Conservation (phyloP, 345 rosid species). For the Sapria himalayana region DNA sequence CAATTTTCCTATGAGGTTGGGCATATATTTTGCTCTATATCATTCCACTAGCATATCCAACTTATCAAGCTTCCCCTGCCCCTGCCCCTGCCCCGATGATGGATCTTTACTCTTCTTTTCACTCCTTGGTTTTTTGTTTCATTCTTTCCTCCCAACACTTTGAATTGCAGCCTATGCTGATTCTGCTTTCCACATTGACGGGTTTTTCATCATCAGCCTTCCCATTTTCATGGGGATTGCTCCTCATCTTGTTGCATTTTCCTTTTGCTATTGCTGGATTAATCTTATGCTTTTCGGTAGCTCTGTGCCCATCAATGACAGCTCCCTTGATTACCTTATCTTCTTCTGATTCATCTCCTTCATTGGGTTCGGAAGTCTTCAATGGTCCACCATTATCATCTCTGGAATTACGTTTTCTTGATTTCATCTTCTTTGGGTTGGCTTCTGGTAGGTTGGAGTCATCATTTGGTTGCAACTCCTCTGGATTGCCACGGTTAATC, state of each 20-base stretch:
- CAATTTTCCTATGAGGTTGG: too few relatives aligned
- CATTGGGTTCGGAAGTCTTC: constrained; percentile 8
- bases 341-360: constrained; percentile 8
- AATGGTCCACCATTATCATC: constrained; percentile 14
- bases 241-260: constrained; percentile 12
- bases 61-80: constrained; percentile 32
- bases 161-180: constrained; percentile 3
- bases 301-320: constrained; percentile 6
- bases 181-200: constrained; percentile 9
- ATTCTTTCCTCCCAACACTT: constrained; percentile 12
- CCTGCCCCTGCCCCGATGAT: too few relatives aligned
- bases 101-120: constrained; percentile 27
- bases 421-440: constrained; percentile 10
- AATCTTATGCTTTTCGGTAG: constrained; percentile 20
- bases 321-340: constrained; percentile 9
- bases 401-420: constrained; percentile 24
- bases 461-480: constrained; percentile 12
- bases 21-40: constrained; percentile 50
- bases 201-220: constrained; percentile 10
- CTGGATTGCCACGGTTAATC: constrained; percentile 10
- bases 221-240: constrained; percentile 6
- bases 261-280: constrained; percentile 11
- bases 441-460: constrained; percentile 8
- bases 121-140: constrained; percentile 17
- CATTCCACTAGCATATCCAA: constrained; percentile 51